These are phyloP conservation scores for Acephala macrosclerotiorum DNA, from an alignment of 2,329 filamentous ascomycete genomes.

Conservation along the genomic window DNA sequence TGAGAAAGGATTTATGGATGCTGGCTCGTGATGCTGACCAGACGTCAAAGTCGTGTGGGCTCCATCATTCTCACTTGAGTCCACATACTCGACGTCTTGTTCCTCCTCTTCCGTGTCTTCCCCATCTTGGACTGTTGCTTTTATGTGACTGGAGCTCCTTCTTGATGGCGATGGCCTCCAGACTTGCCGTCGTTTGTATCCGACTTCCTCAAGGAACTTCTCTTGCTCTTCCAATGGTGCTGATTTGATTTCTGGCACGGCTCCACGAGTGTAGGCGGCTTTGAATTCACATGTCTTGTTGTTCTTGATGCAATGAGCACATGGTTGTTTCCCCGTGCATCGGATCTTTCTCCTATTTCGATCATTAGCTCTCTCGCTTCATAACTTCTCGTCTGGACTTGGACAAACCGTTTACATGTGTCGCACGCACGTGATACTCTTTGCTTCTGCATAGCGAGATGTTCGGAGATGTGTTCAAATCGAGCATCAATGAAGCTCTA, in stretches of 20 bases:
- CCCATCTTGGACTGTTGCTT: background rate
- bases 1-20: background rate
- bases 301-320: slow-evolving; percentile 25
- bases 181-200: slow-evolving; percentile 13
- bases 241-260: slow-evolving; percentile 20
- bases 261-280: slow-evolving; percentile 23
- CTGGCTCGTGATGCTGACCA: background rate
- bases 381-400: background rate
- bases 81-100: background rate
- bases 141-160: background rate
- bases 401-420: slow-evolving; percentile 20
- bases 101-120: background rate
- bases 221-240: slow-evolving; percentile 9
- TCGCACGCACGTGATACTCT: slow-evolving; percentile 27
- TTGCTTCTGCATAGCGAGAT: slow-evolving; percentile 10
- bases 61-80: background rate
- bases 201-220: background rate
- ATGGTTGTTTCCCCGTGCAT: slow-evolving; percentile 26
- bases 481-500: background rate
- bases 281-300: slow-evolving; percentile 22
- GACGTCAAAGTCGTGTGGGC: background rate
- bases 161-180: background rate
- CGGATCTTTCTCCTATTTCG: slow-evolving; percentile 23
- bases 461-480: slow-evolving; percentile 12
- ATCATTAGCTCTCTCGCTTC: background rate